phyloP scores from a whole-genome alignment of 768 basidiomycete genomes.

The Lyophyllum shimeji region DNA sequence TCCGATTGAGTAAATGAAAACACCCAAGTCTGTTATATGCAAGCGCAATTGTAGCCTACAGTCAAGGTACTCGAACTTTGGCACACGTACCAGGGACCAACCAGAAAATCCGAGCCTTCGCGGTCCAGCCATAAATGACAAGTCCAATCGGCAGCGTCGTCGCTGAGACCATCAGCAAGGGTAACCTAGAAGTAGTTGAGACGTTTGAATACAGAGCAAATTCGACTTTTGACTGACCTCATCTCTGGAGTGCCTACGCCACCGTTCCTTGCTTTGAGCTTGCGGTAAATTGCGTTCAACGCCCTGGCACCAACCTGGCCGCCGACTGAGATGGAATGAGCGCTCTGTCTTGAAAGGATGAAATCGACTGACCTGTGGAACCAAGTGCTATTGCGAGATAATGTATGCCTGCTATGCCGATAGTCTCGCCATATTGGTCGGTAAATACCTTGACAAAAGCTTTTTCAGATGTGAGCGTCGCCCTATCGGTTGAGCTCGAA shows the following conservation, averaged over 20 bases:
- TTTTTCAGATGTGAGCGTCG: constrained; percentile 18
- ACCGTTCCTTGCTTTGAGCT: constrained; percentile 44
- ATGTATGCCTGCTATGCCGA: constrained; percentile 59
- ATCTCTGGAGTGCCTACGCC: constrained; percentile 56
- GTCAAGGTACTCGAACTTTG: neutral
- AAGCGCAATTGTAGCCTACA: neutral
- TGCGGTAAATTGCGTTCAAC: constrained; percentile 47
- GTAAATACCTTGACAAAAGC: constrained; percentile 56
- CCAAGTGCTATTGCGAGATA: constrained; percentile 64
- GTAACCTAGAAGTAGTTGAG: constrained; percentile 20
- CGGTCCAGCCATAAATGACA: constrained; percentile 64
- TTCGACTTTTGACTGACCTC: constrained; percentile 28
- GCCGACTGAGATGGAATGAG: constrained; percentile 23
- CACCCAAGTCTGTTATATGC: constrained; percentile 33
- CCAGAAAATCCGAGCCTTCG: constrained; percentile 52
- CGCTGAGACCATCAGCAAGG: constrained; percentile 46
- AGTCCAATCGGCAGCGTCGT: constrained; percentile 59
- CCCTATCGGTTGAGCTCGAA: neutral
- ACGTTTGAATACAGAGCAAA: neutral
- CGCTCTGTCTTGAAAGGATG: constrained; percentile 19
- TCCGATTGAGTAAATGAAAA: constrained; percentile 46
- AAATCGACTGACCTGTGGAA: constrained; percentile 33
- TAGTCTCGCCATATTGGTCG: constrained; percentile 42
- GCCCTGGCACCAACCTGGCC: constrained; percentile 40
- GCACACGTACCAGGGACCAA: constrained; percentile 47